phyloP scores from a whole-genome alignment of 495 filamentous ascomycete species.

The Parachaetomium inaequale region DNA sequence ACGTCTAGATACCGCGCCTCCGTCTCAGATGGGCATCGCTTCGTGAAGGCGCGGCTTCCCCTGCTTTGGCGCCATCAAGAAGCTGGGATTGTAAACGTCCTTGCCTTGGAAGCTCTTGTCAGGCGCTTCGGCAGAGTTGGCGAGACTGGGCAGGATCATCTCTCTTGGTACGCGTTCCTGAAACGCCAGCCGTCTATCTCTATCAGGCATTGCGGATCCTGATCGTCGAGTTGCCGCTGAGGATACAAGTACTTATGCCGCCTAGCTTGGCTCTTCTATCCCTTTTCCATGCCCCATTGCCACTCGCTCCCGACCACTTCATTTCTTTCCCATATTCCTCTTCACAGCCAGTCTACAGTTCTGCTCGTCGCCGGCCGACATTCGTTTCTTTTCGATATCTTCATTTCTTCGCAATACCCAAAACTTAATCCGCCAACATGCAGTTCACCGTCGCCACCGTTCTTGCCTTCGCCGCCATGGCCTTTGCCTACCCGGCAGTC shows the following conservation, averaged over 20 bases:
- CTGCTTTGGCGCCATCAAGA: neutral
- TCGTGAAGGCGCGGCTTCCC: neutral
- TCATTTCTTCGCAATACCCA: slow-evolving; percentile 17
- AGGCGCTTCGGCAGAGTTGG: neutral
- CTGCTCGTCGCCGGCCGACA: slow-evolving; percentile 33
- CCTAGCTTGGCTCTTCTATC: slow-evolving; percentile 21
- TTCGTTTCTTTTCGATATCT: slow-evolving; percentile 18
- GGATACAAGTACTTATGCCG: slow-evolving; percentile 38
- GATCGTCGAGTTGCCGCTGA: slow-evolving; percentile 21
- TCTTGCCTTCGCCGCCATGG: slow-evolving; percentile 46
- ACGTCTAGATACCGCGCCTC: neutral
- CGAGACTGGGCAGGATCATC: slow-evolving; percentile 7
- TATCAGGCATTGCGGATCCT: slow-evolving; percentile 28
- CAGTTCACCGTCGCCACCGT: slow-evolving; percentile 47
- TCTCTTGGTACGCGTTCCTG: slow-evolving; percentile 14
- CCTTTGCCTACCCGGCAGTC: slow-evolving; percentile 38
- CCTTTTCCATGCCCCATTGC: slow-evolving; percentile 21
- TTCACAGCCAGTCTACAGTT: neutral
- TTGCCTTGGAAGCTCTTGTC: neutral
- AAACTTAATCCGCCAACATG: slow-evolving; percentile 43
- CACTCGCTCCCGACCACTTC: slow-evolving; percentile 22
- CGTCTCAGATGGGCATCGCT: slow-evolving; percentile 7
- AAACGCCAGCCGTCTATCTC: slow-evolving; percentile 29
- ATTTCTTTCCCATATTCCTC: slow-evolving; percentile 11
- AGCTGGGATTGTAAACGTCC: slow-evolving; percentile 2